Evolutionary conservation across 148 eudicot genomes (phyloP).

Genomic region (Salicornia ramosissima): DNA sequence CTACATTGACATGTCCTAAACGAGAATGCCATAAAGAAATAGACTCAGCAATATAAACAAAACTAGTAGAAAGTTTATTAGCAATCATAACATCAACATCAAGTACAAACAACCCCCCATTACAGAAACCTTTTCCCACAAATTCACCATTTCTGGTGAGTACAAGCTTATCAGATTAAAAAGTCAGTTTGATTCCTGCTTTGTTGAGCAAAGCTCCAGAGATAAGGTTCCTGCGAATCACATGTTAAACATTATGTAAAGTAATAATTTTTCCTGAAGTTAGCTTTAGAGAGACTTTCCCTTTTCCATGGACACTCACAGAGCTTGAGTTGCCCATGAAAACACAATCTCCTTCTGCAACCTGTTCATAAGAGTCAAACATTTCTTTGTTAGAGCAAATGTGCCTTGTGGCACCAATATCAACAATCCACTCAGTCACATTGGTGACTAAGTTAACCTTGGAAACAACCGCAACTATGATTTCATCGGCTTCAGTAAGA

Average conservation of each 20-base stretch:
- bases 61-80: not conserved
- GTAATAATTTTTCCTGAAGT: not conserved
- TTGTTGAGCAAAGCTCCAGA: not conserved
- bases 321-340: conserved; percentile 9
- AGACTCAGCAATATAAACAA: no score
- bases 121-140: not conserved
- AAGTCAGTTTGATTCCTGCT: no score
- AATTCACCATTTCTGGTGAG: not conserved
- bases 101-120: not conserved
- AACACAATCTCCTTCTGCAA: not conserved
- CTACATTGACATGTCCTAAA: not conserved
- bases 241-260: not conserved
- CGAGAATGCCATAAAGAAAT: no score
- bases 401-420: not conserved
- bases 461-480: not conserved
- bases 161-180: not conserved
- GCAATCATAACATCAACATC: not conserved
- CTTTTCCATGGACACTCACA: not conserved
- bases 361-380: not conserved
- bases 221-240: not conserved
- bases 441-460: not conserved
- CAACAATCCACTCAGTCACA: no score
- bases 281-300: not conserved
- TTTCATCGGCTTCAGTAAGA: not conserved
- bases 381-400: not conserved